Base-by-base conservation (phyloP, 805 yeast genomes). In the Suhomyces pyralidae region DNA sequence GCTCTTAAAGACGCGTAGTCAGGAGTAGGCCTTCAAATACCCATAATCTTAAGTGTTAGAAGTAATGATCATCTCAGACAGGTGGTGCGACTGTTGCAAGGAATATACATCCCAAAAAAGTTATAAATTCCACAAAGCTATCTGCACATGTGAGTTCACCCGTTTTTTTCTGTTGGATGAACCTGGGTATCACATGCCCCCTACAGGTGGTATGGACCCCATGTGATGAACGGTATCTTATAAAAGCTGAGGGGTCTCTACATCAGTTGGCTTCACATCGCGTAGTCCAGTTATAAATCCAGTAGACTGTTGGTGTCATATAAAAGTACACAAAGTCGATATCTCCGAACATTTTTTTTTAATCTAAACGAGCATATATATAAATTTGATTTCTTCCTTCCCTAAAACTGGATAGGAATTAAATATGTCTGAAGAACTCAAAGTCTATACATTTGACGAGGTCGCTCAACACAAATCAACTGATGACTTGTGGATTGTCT, bases 361-460 rank as follows among this genome's bases (percentile, higher is more conserved):
- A 26, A 44, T 44, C 46, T 15, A 44, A 25, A 24, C 20, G 26
- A 45, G 42, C 48, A 45, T n/a, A 20, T 14, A 45, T 24, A 22
- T 24, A 42, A 42, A 14, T 22, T 42, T 24, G 26, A 42, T 42
- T 30, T 40, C 40, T 38, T 38, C 24, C 45, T 22, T 24, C 45
- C 19, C 30, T 24, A 24, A 42, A 40, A 42, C 19, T 32, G 17
- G 30, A 22, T 10, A 42, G 30, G 19, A 14, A 15, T 10, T 17
- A 30, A 47, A 26, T 12, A 48, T 48, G 51, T 48, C 51, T 46
- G 26, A 44, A 15, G 65, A 61, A 46, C 58, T 66, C 51, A 81
- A 80, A 64, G 71, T 76, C 38, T 83, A 67, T 73, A 82, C 86
- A 36, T 79, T 77, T 59, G 88, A 83, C 54, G 80, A 76, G 60